Evolutionary conservation across 164 flowering plant genomes (phyloP), one percentile per base, ranked within the genome.

Genomic region (Vitis riparia): DNA sequence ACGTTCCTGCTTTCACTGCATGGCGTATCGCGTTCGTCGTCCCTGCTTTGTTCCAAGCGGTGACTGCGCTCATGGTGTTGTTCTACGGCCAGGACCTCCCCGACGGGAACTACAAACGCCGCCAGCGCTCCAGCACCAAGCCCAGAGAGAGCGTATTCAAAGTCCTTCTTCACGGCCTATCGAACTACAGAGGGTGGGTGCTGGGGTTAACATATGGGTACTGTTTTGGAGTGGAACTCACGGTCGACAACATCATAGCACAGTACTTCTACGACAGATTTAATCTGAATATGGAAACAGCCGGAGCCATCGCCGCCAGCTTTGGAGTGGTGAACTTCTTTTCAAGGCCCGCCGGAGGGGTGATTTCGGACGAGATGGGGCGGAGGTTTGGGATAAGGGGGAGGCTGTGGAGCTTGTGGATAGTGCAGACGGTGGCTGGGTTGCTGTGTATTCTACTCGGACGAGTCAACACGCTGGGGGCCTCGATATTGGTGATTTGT

Each of bases 391-490:
- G 93, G 66, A 81, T 85, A 69, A 82, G 88, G 66, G 93, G 93
- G 70, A 69, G 90, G 77, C 68, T 89, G 71, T 89, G 90, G 88
- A 81, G 86, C 57, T 55, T 87, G 76, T 89, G 93, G 93, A 73
- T 53, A 63, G 85, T 80, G 70, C 85, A 84, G 71, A 81, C 80
- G 51, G 73, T 72, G 75, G 88, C 87, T 2, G 93, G 89, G 12
- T 60, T 85, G 79, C 68, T 84, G 55, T 86, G 92, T 62, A 66
- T 81, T 1, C 15, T 76, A 23, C 90, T 88, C 4, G 92, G 90
- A 5, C 74, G 84, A 68, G 76, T 80, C 11, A 73, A 73, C 68
- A 78, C 92, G 11, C 74, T 88, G 14, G 78, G 78, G 80, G 79
- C 76, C 16, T 88, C 90, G 0, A 32, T 88, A 2, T 8, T 66